Base-by-base conservation (phyloP, 2,329 filamentous ascomycete species). In the Trichoderma sp. region DNA sequence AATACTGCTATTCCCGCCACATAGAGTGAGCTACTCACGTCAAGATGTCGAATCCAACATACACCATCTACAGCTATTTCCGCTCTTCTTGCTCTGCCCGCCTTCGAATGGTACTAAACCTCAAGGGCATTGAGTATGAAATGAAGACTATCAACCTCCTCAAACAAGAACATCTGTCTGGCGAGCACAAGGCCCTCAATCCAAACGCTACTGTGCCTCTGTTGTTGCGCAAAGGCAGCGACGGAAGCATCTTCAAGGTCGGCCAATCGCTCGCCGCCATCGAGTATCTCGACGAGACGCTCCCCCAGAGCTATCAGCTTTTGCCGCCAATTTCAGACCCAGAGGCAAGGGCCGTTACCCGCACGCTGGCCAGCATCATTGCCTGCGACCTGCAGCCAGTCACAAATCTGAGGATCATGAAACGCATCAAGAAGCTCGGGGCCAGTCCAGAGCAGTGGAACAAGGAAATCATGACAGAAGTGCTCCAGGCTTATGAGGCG, bases 71-170 rank as follows among this genome's bases (percentile, higher is more conserved):
- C 79, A 85, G 83, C 70, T 90, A 89, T 79, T 89, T 86, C 77
- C 83, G 86, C 71, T 90, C 88, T 59, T 89, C 87, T 18, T 90
- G 87, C 78, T 86, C 87, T 1, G 87, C 84, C 0, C 85, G 88
- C 14, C 79, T 90, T 5, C 86, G 87, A 56, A 89, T 90, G 69
- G 86, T 86, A 13, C 79, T 89, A 1, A 79, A 85, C 67, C 79
- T 87, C 61, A 90, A 90, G 72, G 75, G 75, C 26, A 81, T 90
- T 64, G 72, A 79, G 2, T 85, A 85, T 72, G 80, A 81, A 7
- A 76, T 80, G 24, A 76, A 82, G 37, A 80, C 81, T 64, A 78
- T 89, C 74, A 85, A 89, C 73, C 82, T 89, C 6, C 80, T 87
- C 70, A 83, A 85, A 61, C 77, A 80, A 70, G 85, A 89, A 56